A percentile compares a stretch with the other conserved stretches of the same genome.
phyloP scores from a whole-genome alignment of 495 filamentous ascomycete species.

The Tuber magnatum region DNA sequence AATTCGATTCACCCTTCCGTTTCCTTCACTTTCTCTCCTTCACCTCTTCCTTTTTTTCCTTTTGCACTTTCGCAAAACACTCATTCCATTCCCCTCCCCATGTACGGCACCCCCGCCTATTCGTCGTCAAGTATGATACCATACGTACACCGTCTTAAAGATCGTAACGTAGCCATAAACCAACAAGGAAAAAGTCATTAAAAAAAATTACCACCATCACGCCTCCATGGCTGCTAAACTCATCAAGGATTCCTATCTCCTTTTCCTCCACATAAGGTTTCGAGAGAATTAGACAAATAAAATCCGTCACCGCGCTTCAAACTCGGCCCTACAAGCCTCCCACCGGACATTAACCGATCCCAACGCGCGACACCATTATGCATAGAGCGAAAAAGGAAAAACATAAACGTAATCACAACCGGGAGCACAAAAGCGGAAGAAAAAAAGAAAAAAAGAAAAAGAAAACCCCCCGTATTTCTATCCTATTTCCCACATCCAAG shows the following conservation, averaged over 20 bases:
- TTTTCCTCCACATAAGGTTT: not conserved
- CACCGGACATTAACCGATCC: not conserved
- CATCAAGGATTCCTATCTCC: not conserved
- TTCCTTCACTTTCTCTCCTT: not conserved
- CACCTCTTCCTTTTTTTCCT: no score
- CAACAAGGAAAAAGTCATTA: not conserved
- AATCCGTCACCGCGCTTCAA: not conserved
- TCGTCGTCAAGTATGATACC: not conserved
- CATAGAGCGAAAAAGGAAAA: not conserved
- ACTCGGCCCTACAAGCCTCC: not conserved
- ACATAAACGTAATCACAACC: not conserved
- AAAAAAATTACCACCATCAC: not conserved
- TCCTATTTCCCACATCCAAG: not conserved
- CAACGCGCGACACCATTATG: not conserved
- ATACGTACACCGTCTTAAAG: not conserved
- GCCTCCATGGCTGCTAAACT: not conserved
- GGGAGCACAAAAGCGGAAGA: not conserved
- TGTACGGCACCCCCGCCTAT: not conserved
- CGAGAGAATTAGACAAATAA: not conserved
- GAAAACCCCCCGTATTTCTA: not conserved
- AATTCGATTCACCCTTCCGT: not conserved
- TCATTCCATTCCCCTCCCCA: not conserved
- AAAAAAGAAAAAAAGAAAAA: not conserved
- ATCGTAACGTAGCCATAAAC: slow-evolving; percentile 2
- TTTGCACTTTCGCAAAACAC: not conserved